Conservation (phyloP, 2,329 filamentous ascomycete species). For the Hymenoscyphus occultus region DNA sequence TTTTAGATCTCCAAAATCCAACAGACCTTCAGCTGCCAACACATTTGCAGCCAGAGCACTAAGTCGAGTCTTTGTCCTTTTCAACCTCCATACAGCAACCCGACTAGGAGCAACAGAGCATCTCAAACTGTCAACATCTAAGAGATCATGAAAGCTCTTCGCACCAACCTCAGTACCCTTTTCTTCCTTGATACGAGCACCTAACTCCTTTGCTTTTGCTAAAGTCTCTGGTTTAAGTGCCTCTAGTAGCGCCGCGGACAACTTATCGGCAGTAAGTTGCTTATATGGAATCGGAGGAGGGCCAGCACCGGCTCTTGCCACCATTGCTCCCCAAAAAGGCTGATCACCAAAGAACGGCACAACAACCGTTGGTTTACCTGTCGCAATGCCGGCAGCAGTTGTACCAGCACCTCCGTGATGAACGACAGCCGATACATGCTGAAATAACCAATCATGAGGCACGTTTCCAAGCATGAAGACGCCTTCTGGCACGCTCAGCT, state of each 20-base stretch:
- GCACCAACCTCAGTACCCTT: constrained; percentile 60
- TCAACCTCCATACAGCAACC: constrained; percentile 72
- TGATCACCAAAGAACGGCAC: constrained; percentile 88
- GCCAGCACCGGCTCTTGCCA: constrained; percentile 68
- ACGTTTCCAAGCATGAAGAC: constrained; percentile 83
- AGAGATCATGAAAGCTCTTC: constrained; percentile 67
- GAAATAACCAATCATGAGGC: constrained; percentile 87
- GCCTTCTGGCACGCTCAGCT: constrained; percentile 65
- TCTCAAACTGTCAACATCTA: constrained; percentile 63
- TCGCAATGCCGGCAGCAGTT: constrained; percentile 79
- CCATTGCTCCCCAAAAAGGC: constrained; percentile 79
- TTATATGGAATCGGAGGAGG: constrained; percentile 68
- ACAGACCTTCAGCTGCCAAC: constrained; percentile 59
- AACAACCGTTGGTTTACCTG: constrained; percentile 76
- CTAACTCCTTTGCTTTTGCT: constrained; percentile 48
- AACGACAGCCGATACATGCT: constrained; percentile 75
- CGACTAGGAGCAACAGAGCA: constrained; percentile 67
- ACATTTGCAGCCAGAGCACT: constrained; percentile 71
- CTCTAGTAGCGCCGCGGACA: constrained; percentile 61
- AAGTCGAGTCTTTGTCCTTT: constrained; percentile 62
- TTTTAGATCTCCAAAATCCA: constrained; percentile 70
- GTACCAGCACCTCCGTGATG: constrained; percentile 89
- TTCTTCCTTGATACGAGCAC: constrained; percentile 64
- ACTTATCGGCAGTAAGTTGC: constrained; percentile 60
- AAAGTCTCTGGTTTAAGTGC: constrained; percentile 59